Base-by-base conservation (phyloP, 2,329 filamentous ascomycete genomes). In the Epichloe elymi region DNA sequence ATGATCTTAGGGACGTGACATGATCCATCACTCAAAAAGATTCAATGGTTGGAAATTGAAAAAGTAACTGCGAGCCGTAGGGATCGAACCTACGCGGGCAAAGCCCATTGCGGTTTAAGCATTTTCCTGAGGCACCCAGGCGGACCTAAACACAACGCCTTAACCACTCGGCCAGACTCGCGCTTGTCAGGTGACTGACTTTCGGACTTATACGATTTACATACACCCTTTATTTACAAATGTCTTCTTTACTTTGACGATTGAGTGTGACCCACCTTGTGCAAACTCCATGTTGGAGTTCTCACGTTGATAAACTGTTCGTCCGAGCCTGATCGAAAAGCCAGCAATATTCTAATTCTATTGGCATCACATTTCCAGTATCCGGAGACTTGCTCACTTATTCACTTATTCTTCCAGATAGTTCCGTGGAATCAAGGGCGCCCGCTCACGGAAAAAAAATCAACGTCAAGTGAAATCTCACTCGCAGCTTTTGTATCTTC, bases 151-250 rank as follows among this genome's bases (percentile, higher is more conserved):
- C 71, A 73, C 71, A 72, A 69, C 72, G 72, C 72, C 72, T 74
- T 75, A 74, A 74, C 72, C 72, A 74, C 73, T 75, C 72, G 71
- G 72, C 72, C 72, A 75, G 61, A 70, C 65, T 68, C 63, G 65
- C 69, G 48, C 12, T 33, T 38, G 37, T 46, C 48, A 52, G 49
- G 42, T 46, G 49, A 52, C n/a, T 49, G 36, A 12, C 39, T 12
- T 0, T 4, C 2, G 23, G 5, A 33, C 2, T 33, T 11, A n/a
- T 8, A 8, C 5, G 5, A 8, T 35, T 35, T 35, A 10, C 1
- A 45, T 45, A 2, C 5, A 45, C n/a, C 26, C 0, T 35, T n/a
- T 0, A 8, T 35, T n/a, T 0, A 8, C 15, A 1, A 10, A 30
- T 30, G 1, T 10, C 26, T 10, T 10, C 26, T 10, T 26, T 30